Conservation (phyloP, 345 rosid genomes). For the Durio zibethinus region DNA sequence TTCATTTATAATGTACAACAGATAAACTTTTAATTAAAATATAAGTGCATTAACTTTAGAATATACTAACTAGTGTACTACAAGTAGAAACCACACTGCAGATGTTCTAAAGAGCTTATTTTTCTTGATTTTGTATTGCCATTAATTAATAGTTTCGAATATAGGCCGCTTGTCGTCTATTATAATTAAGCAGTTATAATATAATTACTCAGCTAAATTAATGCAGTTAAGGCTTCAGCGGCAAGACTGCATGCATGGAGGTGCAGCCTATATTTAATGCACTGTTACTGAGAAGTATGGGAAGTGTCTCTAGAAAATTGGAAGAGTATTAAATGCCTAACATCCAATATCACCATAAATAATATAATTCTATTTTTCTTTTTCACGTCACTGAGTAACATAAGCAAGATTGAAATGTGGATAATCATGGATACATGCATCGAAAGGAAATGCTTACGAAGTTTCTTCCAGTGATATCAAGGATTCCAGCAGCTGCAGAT, state of each 20-base stretch:
- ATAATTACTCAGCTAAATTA: no score
- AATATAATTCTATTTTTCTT: not conserved
- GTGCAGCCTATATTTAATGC: not conserved
- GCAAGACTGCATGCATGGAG: constrained; percentile 9
- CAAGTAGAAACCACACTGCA: no score
- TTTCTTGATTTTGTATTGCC: no score
- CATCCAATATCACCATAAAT: not conserved
- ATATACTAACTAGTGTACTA: no score
- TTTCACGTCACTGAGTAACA: not conserved
- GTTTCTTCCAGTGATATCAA: constrained; percentile 82
- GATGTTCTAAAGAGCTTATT: not conserved
- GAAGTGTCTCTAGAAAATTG: not conserved
- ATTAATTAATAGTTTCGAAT: not conserved
- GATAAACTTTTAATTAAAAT: no score
- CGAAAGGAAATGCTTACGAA: constrained; percentile 52
- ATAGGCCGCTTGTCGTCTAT: not conserved
- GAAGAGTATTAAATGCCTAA: not conserved
- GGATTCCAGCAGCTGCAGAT: constrained; percentile 96
- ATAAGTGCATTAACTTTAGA: no score
- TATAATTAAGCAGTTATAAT: not conserved
- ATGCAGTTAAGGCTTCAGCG: constrained; percentile 4
- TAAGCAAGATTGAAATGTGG: not conserved
- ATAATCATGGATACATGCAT: not conserved
- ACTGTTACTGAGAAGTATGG: not conserved
- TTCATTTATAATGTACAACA: no score